These are phyloP conservation scores for Candida methanosorbosa DNA, from an alignment of 805 yeast species.

Conservation along the genomic window DNA sequence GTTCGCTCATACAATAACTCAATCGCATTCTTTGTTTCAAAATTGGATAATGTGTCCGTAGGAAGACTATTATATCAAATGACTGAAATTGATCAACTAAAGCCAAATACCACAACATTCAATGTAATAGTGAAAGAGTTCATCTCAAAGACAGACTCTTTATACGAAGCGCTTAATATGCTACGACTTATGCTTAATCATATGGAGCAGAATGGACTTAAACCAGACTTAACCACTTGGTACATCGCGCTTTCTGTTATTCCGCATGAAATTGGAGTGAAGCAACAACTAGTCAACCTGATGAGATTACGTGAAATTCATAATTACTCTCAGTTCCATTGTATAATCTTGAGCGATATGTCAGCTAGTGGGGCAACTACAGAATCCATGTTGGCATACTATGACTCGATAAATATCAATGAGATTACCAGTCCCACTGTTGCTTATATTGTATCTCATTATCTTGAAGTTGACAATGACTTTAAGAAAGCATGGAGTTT, in stretches of 20 bases:
- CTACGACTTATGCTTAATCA: constrained; percentile 8
- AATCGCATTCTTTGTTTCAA: constrained; percentile 28
- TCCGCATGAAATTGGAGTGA: constrained; percentile 8
- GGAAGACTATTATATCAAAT: constrained; percentile 32
- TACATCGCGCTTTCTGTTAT: constrained; percentile 12
- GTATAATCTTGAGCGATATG: constrained; percentile 12
- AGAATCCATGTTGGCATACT: constrained; percentile 8
- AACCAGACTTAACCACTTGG: constrained; percentile 13
- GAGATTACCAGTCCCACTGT: constrained; percentile 12
- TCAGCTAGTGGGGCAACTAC: constrained; percentile 3
- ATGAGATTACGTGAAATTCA: constrained; percentile 3
- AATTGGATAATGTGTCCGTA: constrained; percentile 31
- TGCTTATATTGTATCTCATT: constrained; percentile 12
- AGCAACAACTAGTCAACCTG: constrained; percentile 5
- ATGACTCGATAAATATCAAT: constrained; percentile 1
- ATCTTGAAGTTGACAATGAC: constrained; percentile 1
- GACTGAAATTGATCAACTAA: constrained; percentile 9
- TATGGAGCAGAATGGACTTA: constrained; percentile 7
- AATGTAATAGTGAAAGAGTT: constrained; percentile 15
- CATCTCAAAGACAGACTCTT: constrained; percentile 3
- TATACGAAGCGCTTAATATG: constrained; percentile 9
- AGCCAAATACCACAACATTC: constrained; percentile 13
- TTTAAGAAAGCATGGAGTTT: constrained; percentile 13
- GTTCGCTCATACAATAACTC: constrained; percentile 26
- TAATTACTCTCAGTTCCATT: constrained; percentile 6